These are phyloP conservation scores for Calonectria fujianensis DNA, from an alignment of 2,329 filamentous ascomycete genomes.

Conservation along the genomic window DNA sequence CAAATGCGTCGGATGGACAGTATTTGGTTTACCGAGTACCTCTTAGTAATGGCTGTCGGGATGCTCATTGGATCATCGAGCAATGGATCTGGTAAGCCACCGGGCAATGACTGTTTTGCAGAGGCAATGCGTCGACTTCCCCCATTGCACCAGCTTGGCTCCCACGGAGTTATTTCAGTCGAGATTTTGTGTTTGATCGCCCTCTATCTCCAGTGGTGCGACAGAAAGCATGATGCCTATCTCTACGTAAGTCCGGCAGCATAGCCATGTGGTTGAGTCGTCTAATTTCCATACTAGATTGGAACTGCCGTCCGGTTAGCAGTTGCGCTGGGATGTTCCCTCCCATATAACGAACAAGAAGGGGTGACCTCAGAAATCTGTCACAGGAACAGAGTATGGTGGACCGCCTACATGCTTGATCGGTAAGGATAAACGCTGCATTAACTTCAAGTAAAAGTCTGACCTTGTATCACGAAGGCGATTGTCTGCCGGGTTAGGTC, in stretches of 20 bases:
- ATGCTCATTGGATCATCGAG: constrained; percentile 53
- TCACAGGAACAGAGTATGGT: constrained; percentile 55
- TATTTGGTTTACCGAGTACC: constrained; percentile 55
- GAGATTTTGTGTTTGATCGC: constrained; percentile 54
- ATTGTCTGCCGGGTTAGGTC: constrained; percentile 53
- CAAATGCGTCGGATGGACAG: constrained; percentile 44
- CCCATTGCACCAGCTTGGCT: constrained; percentile 51
- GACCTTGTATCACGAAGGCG: constrained; percentile 41
- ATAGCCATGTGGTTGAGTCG: fast-evolving
- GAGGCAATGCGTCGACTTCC: constrained; percentile 54
- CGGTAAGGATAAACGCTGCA: constrained; percentile 40
- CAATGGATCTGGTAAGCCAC: constrained; percentile 43
- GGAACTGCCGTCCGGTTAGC: constrained; percentile 54
- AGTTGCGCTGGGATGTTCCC: constrained; percentile 53
- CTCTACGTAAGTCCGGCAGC: constrained; percentile 49
- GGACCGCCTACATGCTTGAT: constrained; percentile 58
- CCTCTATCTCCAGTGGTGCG: constrained; percentile 56
- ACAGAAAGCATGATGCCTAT: constrained; percentile 56
- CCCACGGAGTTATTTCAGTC: constrained; percentile 52
- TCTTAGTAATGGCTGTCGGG: constrained; percentile 57
- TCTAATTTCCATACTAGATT: constrained; percentile 42
- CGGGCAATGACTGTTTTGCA: constrained; percentile 53
- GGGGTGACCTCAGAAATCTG: constrained; percentile 53
- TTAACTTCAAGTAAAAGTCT: neutral
- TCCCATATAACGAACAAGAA: constrained; percentile 52